Conservation (phyloP, 805 yeast species). For the Ascoidea rubescens region DNA sequence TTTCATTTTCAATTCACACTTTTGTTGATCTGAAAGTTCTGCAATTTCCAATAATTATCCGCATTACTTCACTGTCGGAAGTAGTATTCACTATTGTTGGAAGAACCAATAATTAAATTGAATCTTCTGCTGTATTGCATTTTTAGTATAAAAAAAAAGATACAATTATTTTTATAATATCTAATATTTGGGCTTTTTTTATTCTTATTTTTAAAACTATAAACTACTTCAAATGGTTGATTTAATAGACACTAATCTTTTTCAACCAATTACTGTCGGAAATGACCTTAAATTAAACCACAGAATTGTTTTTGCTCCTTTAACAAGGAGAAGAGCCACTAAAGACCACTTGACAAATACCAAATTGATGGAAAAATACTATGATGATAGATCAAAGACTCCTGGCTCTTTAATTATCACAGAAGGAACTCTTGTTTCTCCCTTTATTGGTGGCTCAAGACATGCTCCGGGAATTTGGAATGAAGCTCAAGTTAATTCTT, state of each 20-base stretch:
- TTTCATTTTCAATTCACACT: too few species aligned
- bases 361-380: conserved; percentile 35
- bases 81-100: too few species aligned
- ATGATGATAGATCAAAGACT: conserved; percentile 36
- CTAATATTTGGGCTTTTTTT: too few species aligned
- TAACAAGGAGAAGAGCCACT: conserved; percentile 31
- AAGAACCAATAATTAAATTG: too few species aligned
- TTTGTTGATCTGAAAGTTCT: too few species aligned
- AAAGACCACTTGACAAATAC: conserved; percentile 25
- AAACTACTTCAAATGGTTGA: too few species aligned
- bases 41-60: too few species aligned
- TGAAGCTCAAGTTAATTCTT: conserved; percentile 30
- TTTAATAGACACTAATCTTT: conserved; percentile 18
- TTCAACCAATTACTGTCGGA: conserved; percentile 28
- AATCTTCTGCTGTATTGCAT: too few species aligned
- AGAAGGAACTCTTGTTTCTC: conserved; percentile 43
- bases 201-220: too few species aligned
- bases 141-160: too few species aligned
- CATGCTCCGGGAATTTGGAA: conserved; percentile 36
- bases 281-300: conserved; percentile 16
- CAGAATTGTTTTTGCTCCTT: conserved; percentile 35
- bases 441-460: conserved; percentile 24
- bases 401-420: conserved; percentile 47
- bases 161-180: too few species aligned
- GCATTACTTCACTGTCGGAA: too few species aligned